phyloP scores from a whole-genome alignment of 139 green algal genomes.

The Chlamydomonas urium region DNA sequence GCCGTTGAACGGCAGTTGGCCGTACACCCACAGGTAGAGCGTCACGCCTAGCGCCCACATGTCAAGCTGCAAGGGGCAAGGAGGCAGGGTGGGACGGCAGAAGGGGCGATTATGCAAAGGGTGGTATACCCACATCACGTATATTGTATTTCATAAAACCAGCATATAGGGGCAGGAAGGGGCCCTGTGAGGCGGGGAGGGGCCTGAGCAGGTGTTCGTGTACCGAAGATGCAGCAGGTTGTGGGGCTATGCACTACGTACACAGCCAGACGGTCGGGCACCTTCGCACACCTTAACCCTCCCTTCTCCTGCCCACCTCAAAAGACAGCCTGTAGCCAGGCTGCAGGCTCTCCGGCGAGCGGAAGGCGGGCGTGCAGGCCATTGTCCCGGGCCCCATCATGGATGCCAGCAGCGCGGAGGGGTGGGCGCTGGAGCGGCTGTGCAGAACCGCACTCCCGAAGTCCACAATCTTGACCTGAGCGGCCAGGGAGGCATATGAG shows the following conservation, averaged over 20 bases:
- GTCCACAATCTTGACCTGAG: conserved; percentile 66
- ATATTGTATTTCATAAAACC: too few relatives aligned
- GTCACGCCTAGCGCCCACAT: conserved; percentile 58
- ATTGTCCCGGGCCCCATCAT: not conserved
- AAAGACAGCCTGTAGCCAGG: conserved; percentile 41
- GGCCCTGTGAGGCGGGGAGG: too few relatives aligned
- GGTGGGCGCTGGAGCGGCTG: too few relatives aligned
- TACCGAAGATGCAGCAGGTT: too few relatives aligned
- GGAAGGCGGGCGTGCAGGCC: conserved; percentile 42
- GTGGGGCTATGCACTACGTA: too few relatives aligned
- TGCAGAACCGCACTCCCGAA: conserved; percentile 41
- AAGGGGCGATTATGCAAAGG: not conserved
- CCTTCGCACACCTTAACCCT: too few relatives aligned
- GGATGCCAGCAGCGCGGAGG: too few relatives aligned
- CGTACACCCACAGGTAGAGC: conserved; percentile 51
- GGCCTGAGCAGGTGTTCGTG: too few relatives aligned
- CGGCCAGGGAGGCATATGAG: too few relatives aligned
- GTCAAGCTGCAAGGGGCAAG: conserved; percentile 34
- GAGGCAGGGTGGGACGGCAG: not conserved
- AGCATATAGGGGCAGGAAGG: too few relatives aligned
- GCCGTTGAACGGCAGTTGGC: conserved; percentile 51
- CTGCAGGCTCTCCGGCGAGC: conserved; percentile 45
- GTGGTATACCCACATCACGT: too few relatives aligned
- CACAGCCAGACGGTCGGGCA: too few relatives aligned
- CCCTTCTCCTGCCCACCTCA: conserved; percentile 32